Percentiles rank a stretch among this genome's conserved stretches.
Evolutionary conservation across 108 stramenopile species (phyloP).

Genomic region (Skeletonema marinoi): DNA sequence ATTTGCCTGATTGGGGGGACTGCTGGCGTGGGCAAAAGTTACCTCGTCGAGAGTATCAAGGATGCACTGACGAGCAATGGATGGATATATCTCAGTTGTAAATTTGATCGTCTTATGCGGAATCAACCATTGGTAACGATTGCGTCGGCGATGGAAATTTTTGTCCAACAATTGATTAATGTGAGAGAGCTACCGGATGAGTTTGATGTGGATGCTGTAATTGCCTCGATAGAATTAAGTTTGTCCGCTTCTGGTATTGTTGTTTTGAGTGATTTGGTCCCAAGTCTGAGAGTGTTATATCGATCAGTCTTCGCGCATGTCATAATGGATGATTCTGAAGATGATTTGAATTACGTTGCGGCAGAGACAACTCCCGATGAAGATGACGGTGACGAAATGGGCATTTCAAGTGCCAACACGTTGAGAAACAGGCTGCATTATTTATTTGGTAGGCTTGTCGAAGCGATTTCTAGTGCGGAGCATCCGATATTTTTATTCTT

Average conservation of each 20-base stretch:
- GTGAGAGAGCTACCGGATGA: background rate
- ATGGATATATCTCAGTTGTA: conserved; percentile 1
- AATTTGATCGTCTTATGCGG: background rate
- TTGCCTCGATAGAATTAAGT: background rate
- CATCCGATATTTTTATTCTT: conserved; percentile 12
- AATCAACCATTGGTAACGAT: conserved; percentile 1
- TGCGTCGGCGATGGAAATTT: background rate
- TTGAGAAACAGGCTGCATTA: conserved; percentile 1
- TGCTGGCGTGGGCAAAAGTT: background rate
- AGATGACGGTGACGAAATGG: background rate
- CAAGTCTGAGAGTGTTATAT: background rate
- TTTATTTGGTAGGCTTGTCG: conserved; percentile 1
- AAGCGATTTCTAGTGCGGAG: conserved; percentile 7
- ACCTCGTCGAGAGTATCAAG: background rate
- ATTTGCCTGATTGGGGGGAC: background rate
- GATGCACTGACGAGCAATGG: background rate
- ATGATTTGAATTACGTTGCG: background rate
- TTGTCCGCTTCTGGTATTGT: background rate
- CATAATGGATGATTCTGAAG: background rate
- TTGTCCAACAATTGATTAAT: background rate
- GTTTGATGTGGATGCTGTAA: background rate
- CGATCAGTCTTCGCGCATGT: background rate
- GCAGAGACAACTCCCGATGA: background rate
- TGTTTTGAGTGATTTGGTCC: conserved; percentile 2
- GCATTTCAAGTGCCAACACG: background rate